Evolutionary conservation across 805 yeast species (phyloP), one percentile per base, ranked within the genome.

Genomic region (Zygotorulaspora danielsina): DNA sequence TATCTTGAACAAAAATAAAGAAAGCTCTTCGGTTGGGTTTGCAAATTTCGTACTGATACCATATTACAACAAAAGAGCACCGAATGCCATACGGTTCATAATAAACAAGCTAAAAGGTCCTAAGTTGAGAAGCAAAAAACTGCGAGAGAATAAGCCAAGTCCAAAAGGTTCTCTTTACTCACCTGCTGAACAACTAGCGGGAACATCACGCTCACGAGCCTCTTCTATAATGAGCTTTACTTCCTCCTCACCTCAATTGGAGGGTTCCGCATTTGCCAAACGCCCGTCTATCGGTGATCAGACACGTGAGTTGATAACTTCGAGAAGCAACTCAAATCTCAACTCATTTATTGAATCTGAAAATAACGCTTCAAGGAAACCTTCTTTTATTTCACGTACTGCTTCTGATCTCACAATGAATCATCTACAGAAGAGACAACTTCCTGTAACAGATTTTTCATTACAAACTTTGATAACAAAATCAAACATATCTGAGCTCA

Each of bases 21-120:
- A 70, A 32, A 59, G 66, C 5, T 66, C 71, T 10, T 61, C 72
- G 0, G 46, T 57, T 13, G 78, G 76, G 3, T 78, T 75, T 49
- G 56, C 75, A 26, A 75, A 70, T 3, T 72, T 71, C 45, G 75
- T 77, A 6, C 42, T 78, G 2, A 65, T 77, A 1, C 82, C 83
- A 0, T 75, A 70, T 54, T 78, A 65, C 51, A 71, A 65, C 35
- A 70, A 69, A 40, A 69, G 63, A 42, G 55, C 75, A 3, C 82
- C 83, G 0, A 49, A 61, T 28, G 58, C 72, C 3, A 68, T 75
- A 6, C 67, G 66, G 34, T 70, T 68, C 42, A 59, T 76, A 16
- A 61, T 75, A 5, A 66, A 66, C 15, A 72, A 69, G 38, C 62
- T 77, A 34, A 76, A 73, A 42, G 75, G 73, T 10, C 74, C 72